Evolutionary conservation across 495 filamentous ascomycete genomes (phyloP).

Genomic region (Amniculicola lignicola): DNA sequence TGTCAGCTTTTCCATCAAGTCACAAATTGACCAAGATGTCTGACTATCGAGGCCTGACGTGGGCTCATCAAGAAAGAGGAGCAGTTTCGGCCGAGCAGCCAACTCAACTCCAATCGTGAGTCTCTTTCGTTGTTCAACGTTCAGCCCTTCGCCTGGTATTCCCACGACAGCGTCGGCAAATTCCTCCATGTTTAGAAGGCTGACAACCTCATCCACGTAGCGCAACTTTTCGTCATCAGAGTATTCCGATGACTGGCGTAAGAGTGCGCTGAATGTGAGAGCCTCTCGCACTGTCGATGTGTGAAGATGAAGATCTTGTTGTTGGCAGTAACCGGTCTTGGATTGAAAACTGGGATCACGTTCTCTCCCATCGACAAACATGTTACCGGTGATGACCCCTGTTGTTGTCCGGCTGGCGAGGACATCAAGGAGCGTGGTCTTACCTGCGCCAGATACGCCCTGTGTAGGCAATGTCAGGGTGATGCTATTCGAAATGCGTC

Average conservation of each 20-base stretch:
- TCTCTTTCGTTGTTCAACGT: constrained; percentile 84
- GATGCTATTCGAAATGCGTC: too few relatives aligned
- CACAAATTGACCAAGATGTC: constrained; percentile 56
- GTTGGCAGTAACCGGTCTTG: constrained; percentile 90
- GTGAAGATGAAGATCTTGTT: constrained; percentile 85
- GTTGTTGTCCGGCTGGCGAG: constrained; percentile 74
- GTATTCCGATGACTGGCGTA: constrained; percentile 73
- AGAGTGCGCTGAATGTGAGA: constrained; percentile 74
- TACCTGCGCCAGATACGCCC: constrained; percentile 64
- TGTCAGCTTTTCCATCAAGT: constrained; percentile 72
- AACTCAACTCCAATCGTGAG: constrained; percentile 87
- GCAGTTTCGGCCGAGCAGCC: constrained; percentile 81
- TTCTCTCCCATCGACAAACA: constrained; percentile 67
- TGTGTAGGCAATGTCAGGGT: too few relatives aligned
- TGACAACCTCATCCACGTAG: constrained; percentile 86
- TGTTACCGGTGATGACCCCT: constrained; percentile 56
- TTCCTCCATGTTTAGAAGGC: constrained; percentile 81
- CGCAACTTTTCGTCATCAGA: constrained; percentile 68
- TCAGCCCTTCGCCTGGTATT: constrained; percentile 75
- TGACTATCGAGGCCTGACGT: too few relatives aligned
- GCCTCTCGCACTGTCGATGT: constrained; percentile 83
- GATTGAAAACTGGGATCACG: constrained; percentile 78
- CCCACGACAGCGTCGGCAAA: constrained; percentile 84
- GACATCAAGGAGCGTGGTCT: constrained; percentile 67
- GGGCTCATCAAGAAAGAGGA: constrained; percentile 72